A percentile compares a stretch with the other conserved stretches of the same genome.
Evolutionary conservation across 257 asterid genomes (phyloP).

Genomic region (Ballota nigra): DNA sequence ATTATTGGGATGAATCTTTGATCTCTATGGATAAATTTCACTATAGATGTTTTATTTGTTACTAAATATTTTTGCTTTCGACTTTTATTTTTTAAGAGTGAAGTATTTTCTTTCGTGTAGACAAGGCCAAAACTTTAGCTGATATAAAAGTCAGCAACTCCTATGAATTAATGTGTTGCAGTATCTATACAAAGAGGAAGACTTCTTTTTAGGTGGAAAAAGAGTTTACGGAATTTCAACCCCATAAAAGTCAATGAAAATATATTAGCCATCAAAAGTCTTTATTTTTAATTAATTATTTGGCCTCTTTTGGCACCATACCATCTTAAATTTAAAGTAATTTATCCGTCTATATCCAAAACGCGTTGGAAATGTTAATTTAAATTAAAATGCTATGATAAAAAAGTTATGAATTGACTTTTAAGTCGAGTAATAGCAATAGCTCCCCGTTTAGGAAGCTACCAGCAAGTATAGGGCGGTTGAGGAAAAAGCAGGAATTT

Average conservation of each 20-base stretch:
- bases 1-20: no score
- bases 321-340: neutral
- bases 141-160: slow-evolving; percentile 28
- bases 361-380: slow-evolving; percentile 10
- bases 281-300: neutral
- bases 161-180: slow-evolving; percentile 26
- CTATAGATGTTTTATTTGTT: no score
- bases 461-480: slow-evolving; percentile 26
- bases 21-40: no score
- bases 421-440: neutral
- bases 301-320: slow-evolving; percentile 5
- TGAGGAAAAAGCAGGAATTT: neutral
- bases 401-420: slow-evolving; percentile 8
- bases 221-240: slow-evolving; percentile 29
- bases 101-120: neutral
- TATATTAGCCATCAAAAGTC: slow-evolving; percentile 12
- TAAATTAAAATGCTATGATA: neutral
- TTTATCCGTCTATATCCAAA: slow-evolving; percentile 3
- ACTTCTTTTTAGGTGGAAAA: slow-evolving; percentile 32
- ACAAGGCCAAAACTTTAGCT: slow-evolving; percentile 16
- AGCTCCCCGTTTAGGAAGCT: slow-evolving; percentile 6
- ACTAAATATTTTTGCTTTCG: no score
- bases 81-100: no score
- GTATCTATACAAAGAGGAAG: neutral
- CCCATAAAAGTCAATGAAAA: slow-evolving; percentile 34